A percentile compares a stretch with the other conserved stretches of the same genome.
phyloP scores from a whole-genome alignment of 2,329 filamentous ascomycete species.

The Sporothrix phasma region DNA sequence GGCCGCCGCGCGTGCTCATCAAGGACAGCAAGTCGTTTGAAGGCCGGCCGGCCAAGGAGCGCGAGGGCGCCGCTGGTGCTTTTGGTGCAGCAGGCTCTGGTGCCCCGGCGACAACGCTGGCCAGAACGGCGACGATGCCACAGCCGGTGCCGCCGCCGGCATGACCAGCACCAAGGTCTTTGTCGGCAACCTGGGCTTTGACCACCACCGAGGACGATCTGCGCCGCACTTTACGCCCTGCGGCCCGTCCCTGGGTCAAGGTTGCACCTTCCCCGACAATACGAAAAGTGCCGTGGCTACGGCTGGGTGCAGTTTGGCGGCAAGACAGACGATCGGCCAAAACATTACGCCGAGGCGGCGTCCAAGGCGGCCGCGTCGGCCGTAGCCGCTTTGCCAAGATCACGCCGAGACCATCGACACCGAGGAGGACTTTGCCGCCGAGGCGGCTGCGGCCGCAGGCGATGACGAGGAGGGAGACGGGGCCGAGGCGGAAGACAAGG shows the following conservation, averaged over 20 bases:
- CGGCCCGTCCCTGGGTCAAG: constrained; percentile 72
- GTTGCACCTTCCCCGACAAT: constrained; percentile 82
- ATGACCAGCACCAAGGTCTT: constrained; percentile 68
- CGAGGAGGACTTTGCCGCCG: constrained; percentile 49
- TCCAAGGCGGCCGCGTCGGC: constrained; percentile 63
- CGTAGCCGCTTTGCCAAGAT: constrained; percentile 70
- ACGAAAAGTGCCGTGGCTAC: constrained; percentile 97
- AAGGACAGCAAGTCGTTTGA: constrained; percentile 87
- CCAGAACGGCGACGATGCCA: constrained; percentile 20
- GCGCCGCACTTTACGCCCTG: constrained; percentile 75
- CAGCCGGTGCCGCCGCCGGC: constrained; percentile 29
- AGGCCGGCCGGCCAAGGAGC: constrained; percentile 51
- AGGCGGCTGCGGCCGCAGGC: constrained; percentile 33
- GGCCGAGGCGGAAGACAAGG: constrained; percentile 24
- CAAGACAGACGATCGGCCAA: constrained; percentile 6
- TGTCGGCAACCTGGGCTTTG: constrained; percentile 80
- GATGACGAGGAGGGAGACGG: constrained; percentile 28
- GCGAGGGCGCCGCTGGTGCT: constrained; percentile 12
- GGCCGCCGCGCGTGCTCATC: constrained; percentile 79
- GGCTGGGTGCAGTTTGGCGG: constrained; percentile 83
- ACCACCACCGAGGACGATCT: constrained; percentile 73
- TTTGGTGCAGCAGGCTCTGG: constrained; percentile 22
- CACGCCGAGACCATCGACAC: constrained; percentile 53
- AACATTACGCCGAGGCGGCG: constrained; percentile 30
- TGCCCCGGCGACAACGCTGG: constrained; percentile 23